A percentile compares a stretch with the other conserved stretches of the same genome.
Conservation (phyloP, 768 basidiomycete genomes). For the Atractiella rhizophila region DNA sequence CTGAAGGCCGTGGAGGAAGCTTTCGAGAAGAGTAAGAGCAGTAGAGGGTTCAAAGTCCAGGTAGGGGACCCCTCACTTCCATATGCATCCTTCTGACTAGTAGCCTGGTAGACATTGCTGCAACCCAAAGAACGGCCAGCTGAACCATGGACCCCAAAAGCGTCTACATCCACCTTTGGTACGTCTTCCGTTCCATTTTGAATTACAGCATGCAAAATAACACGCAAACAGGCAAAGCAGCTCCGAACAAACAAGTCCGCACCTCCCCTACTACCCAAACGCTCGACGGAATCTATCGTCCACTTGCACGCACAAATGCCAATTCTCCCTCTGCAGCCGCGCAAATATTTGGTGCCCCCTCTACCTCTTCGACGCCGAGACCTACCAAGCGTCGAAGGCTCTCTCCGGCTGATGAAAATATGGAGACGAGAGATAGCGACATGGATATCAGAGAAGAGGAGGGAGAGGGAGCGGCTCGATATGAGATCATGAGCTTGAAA, state of each 20-base stretch:
- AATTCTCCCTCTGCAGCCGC: slow-evolving; percentile 8
- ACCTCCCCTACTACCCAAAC: slow-evolving; percentile 69
- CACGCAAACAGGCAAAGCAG: no score
- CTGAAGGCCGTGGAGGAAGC: slow-evolving; percentile 43
- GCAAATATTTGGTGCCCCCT: no score
- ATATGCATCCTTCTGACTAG: not conserved
- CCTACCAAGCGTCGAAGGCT: no score
- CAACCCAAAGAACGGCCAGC: not conserved
- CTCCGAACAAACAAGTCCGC: slow-evolving; percentile 75
- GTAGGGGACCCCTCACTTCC: slow-evolving; percentile 10
- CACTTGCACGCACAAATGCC: slow-evolving; percentile 28
- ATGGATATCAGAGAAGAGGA: slow-evolving; percentile 20
- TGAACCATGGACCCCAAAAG: no score
- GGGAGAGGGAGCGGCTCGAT: slow-evolving; percentile 14
- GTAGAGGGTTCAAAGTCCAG: slow-evolving; percentile 25
- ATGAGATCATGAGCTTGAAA: slow-evolving; percentile 10
- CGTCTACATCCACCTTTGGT: no score
- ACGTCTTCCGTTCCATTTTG: no score
- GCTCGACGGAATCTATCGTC: slow-evolving; percentile 78
- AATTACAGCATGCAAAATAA: no score
- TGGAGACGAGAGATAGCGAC: not conserved
- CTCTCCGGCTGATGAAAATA: not conserved
- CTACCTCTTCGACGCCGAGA: slow-evolving; percentile 34
- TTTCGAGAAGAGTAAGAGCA: slow-evolving; percentile 27
- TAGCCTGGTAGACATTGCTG: not conserved